Base-by-base conservation (phyloP, 2,329 filamentous ascomycete genomes). In the Hymenoscyphus albidus region DNA sequence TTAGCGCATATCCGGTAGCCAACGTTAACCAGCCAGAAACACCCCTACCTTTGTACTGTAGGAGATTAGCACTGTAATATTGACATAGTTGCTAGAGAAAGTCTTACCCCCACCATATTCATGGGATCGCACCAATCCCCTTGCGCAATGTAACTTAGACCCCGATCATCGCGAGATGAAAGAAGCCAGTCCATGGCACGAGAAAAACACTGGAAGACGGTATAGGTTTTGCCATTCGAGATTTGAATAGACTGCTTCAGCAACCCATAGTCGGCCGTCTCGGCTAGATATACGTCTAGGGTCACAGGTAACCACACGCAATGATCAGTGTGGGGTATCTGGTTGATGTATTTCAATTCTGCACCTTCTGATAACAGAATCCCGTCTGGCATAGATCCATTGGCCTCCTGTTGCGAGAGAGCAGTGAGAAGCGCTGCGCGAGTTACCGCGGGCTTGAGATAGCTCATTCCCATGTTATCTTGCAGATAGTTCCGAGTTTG, bases 101-200 rank as follows among this genome's bases (percentile, higher is more conserved):
- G 22, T 27, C 48, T 54, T 27, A 54, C 48, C 48, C 83, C 83
- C n/a, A 84, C 83, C 83, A 86, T 86, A 73, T 86, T 86, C 80
- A 85, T 83, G 3, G 83, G 83, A 66, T 85, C 83, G 68, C 83
- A 86, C 83, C 83, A 86, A 71, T 86, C 83, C 42, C 83, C 83
- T 72, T 85, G 83, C 0, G 82, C 82, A 67, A 85, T 85, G 74
- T 81, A 85, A 71, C 81, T 84, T 6, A 86, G 77, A 0, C 83
- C 83, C 3, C 82, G 80, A 27, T 78, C 72, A 67, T 86, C 83
- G 60, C 83, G 81, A 1, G 81, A 77, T 2, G 73, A 69, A 6
- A 85, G 76, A 0, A 85, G 76, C 81, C 82, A 85, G 73, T 85
- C 80, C 81, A 86, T 84, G 48, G 83, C 82, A n/a, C 80, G 79